A percentile compares a stretch with the other conserved stretches of the same genome.
Conservation (phyloP, 495 filamentous ascomycete genomes). For the Tuber microsphaerosporum region DNA sequence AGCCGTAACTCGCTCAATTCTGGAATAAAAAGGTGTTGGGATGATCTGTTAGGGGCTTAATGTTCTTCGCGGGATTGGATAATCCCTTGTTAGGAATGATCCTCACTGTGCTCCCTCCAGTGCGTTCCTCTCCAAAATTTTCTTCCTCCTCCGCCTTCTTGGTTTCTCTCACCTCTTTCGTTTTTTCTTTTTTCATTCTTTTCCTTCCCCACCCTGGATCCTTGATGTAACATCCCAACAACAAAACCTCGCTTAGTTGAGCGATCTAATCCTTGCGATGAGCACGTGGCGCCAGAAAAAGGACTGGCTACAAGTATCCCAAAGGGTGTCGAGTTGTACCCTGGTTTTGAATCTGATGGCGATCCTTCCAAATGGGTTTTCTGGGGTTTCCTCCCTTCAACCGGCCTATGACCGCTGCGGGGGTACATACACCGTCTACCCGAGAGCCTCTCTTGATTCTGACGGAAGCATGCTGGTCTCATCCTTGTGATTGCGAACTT, state of each 20-base stretch:
- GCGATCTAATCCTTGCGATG: conserved; percentile 29
- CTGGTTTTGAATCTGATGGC: conserved; percentile 15
- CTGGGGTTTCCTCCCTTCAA: conserved; percentile 19
- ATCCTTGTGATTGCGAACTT: neutral
- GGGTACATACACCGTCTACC: neutral
- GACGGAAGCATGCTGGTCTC: conserved; percentile 3
- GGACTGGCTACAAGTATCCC: conserved; percentile 7
- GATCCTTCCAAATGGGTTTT: conserved; percentile 23
- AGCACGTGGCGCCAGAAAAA: conserved; percentile 31
- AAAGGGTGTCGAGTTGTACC: neutral
- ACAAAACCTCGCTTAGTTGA: conserved; percentile 30
- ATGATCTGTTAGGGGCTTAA: neutral
- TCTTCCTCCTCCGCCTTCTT: neutral
- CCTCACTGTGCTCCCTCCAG: neutral
- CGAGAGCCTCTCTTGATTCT: neutral
- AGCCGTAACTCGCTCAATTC: neutral
- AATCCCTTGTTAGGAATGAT: neutral
- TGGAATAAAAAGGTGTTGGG: neutral
- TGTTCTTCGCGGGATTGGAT: neutral
- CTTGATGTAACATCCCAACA: conserved; percentile 10
- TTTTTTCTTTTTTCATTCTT: neutral
- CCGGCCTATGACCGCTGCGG: neutral
- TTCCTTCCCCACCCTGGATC: neutral
- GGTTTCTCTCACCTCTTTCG: neutral
- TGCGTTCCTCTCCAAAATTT: neutral